phyloP scores from a whole-genome alignment of 345 rosid genomes.

The Gossypium anomalum region DNA sequence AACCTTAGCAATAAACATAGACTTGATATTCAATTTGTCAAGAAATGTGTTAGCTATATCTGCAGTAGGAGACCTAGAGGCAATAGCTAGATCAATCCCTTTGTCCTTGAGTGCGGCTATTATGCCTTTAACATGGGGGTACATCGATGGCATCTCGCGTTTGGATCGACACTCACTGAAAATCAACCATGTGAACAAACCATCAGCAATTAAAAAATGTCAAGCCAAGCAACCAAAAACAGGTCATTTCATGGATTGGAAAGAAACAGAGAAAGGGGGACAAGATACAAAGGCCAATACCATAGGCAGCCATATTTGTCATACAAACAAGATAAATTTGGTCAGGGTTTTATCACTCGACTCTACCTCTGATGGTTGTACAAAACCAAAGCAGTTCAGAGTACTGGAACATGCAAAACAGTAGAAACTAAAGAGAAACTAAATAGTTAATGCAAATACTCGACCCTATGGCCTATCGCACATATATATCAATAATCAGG shows the following conservation, averaged over 20 bases:
- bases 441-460: too few species aligned
- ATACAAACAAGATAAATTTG: not conserved
- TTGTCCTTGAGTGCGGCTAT: slow-evolving; percentile 61
- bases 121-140: slow-evolving; percentile 73
- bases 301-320: not conserved
- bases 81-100: slow-evolving; percentile 69
- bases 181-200: not conserved
- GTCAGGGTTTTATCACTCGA: too few species aligned
- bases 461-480: too few species aligned
- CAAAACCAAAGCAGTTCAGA: too few species aligned
- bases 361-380: too few species aligned
- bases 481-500: too few species aligned
- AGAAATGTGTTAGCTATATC: slow-evolving; percentile 67
- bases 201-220: not conserved
- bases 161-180: slow-evolving; percentile 60
- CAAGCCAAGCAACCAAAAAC: not conserved
- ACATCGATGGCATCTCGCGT: slow-evolving; percentile 70
- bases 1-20: slow-evolving; percentile 66
- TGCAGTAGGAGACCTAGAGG: slow-evolving; percentile 74
- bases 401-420: too few species aligned
- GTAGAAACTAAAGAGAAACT: too few species aligned
- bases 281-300: not conserved
- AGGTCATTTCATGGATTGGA: not conserved
- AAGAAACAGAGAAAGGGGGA: not conserved
- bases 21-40: slow-evolving; percentile 51